These are phyloP conservation scores for Carex pumila DNA, from an alignment of 176 grass and related monocot genomes.

Conservation along the genomic window DNA sequence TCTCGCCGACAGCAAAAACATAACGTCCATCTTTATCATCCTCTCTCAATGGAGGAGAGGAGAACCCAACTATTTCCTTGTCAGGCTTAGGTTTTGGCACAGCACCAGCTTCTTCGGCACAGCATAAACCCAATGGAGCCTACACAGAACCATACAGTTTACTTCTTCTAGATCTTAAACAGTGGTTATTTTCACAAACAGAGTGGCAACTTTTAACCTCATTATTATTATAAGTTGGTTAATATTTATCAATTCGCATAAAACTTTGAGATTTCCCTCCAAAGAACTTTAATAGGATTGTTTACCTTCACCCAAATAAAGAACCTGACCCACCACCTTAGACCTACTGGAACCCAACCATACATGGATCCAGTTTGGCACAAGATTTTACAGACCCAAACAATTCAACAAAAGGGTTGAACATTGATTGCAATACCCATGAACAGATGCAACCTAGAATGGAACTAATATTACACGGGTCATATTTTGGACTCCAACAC, in stretches of 20 bases:
- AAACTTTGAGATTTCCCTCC: neutral
- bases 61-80: conserved; percentile 27
- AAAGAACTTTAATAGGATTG: neutral
- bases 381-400: neutral
- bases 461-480: neutral
- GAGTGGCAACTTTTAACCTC: neutral
- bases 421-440: neutral
- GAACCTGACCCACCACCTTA: neutral
- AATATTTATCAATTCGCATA: neutral
- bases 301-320: neutral
- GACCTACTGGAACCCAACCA: neutral
- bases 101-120: conserved; percentile 62
- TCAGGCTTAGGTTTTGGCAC: conserved; percentile 23
- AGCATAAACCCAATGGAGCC: conserved; percentile 50
- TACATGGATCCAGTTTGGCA: neutral
- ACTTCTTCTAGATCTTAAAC: conserved; percentile 25
- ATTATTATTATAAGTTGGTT: neutral
- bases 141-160: conserved; percentile 30
- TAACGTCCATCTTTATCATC: conserved; percentile 89
- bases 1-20: conserved; percentile 82
- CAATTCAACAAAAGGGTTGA: neutral
- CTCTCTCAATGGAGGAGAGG: conserved; percentile 61
- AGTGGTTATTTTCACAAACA: neutral
- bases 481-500: neutral
- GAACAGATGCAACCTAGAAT: neutral